A percentile compares a stretch with the other conserved stretches of the same genome.
These are phyloP conservation scores for Tolypocladium sp. DNA, from an alignment of 2,329 filamentous ascomycete species.

Conservation along the genomic window DNA sequence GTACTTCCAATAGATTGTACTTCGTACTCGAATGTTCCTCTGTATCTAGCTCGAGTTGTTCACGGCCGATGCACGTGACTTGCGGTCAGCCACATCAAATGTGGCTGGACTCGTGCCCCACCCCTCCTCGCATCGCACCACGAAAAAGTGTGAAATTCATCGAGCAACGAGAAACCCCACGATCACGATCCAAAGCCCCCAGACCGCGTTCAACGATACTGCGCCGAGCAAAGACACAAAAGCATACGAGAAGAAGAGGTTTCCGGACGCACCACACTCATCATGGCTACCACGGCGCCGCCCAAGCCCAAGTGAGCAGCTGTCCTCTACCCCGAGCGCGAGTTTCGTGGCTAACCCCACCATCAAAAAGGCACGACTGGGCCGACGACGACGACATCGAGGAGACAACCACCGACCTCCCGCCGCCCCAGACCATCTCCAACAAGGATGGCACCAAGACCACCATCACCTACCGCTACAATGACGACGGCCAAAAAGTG, in stretches of 20 bases:
- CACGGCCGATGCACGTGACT: constrained; percentile 19
- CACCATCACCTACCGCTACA: constrained; percentile 78
- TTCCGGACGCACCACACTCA: constrained; percentile 8
- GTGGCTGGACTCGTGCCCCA: constrained; percentile 23
- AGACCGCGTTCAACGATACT: constrained; percentile 10
- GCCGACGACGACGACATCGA: constrained; percentile 92
- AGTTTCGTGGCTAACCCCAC: constrained; percentile 24
- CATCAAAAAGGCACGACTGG: constrained; percentile 62
- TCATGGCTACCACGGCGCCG: constrained; percentile 28
- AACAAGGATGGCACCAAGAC: constrained; percentile 99
- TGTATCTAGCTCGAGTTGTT: no score
- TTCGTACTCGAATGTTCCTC: background rate
- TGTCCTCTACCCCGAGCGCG: background rate
- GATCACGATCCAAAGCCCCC: constrained; percentile 18
- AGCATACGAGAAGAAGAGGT: background rate
- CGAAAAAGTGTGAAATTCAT: constrained; percentile 32
- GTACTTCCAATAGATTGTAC: background rate
- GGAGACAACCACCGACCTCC: constrained; percentile 59
- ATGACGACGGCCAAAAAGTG: constrained; percentile 90
- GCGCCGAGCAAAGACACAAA: background rate
- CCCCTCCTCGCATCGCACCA: constrained; percentile 26
- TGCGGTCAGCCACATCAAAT: constrained; percentile 4
- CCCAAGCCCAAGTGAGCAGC: constrained; percentile 31
- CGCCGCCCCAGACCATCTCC: constrained; percentile 76
- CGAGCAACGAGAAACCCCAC: constrained; percentile 26